Percentiles rank a stretch among this genome's conserved stretches.
These are phyloP conservation scores for Nothophytophthora sp. DNA, from an alignment of 352 stramenopile genomes.

Conservation along the genomic window DNA sequence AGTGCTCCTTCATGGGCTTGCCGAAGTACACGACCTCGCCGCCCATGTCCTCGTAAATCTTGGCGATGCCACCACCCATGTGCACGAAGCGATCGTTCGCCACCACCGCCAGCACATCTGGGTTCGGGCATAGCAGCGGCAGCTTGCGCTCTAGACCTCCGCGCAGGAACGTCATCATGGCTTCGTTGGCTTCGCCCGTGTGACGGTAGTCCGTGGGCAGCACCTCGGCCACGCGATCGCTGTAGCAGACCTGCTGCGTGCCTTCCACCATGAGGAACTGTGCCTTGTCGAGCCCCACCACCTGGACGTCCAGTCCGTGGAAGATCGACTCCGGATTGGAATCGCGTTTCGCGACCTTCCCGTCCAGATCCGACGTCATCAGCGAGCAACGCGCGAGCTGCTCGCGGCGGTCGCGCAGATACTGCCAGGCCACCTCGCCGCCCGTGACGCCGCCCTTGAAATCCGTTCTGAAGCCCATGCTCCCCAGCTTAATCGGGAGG, in stretches of 20 bases:
- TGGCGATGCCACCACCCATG: conserved; percentile 77
- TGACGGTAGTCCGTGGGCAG: conserved; percentile 44
- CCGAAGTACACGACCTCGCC: conserved; percentile 80
- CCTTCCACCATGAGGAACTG: conserved; percentile 63
- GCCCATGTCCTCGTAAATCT: conserved; percentile 77
- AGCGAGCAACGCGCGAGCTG: conserved; percentile 37
- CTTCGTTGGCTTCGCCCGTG: conserved; percentile 39
- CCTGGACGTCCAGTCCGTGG: conserved; percentile 44
- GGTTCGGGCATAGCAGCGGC: conserved; percentile 87
- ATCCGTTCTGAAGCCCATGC: conserved; percentile 67
- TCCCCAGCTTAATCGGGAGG: conserved; percentile 48
- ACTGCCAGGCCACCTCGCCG: conserved; percentile 53
- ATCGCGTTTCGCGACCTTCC: conserved; percentile 30
- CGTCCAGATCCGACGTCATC: conserved; percentile 38
- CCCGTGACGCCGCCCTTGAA: conserved; percentile 65
- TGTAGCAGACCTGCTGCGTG: conserved; percentile 57
- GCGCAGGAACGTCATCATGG: conserved; percentile 48
- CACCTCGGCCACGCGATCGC: conserved; percentile 25
- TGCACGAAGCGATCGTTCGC: conserved; percentile 59
- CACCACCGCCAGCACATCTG: conserved; percentile 80
- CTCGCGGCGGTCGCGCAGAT: conserved; percentile 24
- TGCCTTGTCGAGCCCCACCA: conserved; percentile 39
- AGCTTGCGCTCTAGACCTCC: conserved; percentile 49
- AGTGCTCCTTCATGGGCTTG: conserved; percentile 82
- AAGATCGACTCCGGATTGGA: conserved; percentile 48